Evolutionary conservation across 306 rosid species (phyloP).

Genomic region (Trifolium pratense): DNA sequence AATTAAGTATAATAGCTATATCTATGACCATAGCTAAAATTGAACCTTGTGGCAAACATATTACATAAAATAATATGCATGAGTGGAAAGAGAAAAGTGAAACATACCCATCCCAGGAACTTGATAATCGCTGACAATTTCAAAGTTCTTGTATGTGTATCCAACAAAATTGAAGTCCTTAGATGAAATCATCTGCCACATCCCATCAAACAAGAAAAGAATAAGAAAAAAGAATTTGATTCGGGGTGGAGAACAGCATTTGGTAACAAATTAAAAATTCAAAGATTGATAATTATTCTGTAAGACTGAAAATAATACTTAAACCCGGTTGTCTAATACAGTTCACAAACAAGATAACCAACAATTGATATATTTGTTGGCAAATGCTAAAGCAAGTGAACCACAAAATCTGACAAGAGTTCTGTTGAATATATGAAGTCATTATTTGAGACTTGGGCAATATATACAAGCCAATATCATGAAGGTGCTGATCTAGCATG

Average conservation of each 20-base stretch:
- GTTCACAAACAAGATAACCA: constrained; percentile 31
- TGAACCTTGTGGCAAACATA: constrained; percentile 27
- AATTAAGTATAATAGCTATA: constrained; percentile 5
- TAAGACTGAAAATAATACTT: not conserved
- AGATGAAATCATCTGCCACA: constrained; percentile 91
- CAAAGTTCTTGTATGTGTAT: constrained; percentile 95
- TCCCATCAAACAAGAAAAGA: constrained; percentile 35
- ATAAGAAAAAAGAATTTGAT: not conserved
- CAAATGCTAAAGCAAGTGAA: constrained; percentile 25
- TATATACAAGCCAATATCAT: constrained; percentile 24
- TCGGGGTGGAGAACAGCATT: constrained; percentile 11
- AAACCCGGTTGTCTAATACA: not conserved
- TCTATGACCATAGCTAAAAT: constrained; percentile 11
- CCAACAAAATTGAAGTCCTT: constrained; percentile 98
- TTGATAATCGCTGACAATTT: constrained; percentile 94
- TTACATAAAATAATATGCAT: constrained; percentile 27
- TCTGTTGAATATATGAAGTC: not conserved
- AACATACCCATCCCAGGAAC: constrained; percentile 90
- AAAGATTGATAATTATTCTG: constrained; percentile 27
- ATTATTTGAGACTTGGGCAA: constrained; percentile 24
- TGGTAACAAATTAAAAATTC: constrained; percentile 17
- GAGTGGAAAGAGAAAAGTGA: constrained; percentile 35
- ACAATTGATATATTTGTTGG: constrained; percentile 12
- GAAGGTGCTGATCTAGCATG: constrained; percentile 2
- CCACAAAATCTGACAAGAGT: not conserved